Conservation (phyloP, 2,329 filamentous ascomycete species). For the Arthroderma sp. region DNA sequence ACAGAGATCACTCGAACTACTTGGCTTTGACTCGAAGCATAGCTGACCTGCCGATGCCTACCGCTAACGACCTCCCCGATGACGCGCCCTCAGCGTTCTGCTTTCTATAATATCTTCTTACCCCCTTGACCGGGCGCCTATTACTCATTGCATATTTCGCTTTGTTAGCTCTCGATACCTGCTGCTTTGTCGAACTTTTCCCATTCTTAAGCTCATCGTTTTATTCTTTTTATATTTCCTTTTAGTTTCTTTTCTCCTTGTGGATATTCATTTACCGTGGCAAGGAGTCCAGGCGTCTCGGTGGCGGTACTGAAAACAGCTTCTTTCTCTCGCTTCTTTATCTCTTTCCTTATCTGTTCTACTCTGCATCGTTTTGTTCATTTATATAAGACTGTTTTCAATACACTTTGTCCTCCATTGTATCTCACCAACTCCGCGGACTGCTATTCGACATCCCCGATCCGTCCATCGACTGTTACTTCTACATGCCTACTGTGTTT, state of each 20-base stretch:
- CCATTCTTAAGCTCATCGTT: not conserved
- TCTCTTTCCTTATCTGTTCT: not conserved
- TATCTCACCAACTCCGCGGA: conserved; percentile 7
- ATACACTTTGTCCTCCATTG: not conserved
- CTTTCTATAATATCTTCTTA: not conserved
- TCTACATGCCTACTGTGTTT: not conserved
- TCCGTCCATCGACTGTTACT: not conserved
- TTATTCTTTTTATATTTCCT: not conserved
- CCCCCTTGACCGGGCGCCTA: not conserved
- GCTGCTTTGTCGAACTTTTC: not conserved
- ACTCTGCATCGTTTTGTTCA: conserved; percentile 1
- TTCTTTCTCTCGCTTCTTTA: not conserved
- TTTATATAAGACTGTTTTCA: conserved; percentile 4
- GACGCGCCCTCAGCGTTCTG: not conserved
- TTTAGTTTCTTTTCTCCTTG: not conserved
- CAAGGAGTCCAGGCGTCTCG: conserved; percentile 3
- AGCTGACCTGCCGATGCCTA: not conserved
- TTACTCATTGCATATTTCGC: not conserved
- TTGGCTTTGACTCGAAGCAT: conserved; percentile 27
- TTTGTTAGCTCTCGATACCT: not conserved
- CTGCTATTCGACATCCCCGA: not conserved
- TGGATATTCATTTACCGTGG: conserved; percentile 1
- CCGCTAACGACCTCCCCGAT: not conserved
- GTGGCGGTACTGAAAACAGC: conserved; percentile 2
- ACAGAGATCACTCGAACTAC: conserved; percentile 74